Conservation (phyloP, 306 rosid species). For the Prunus padus region DNA sequence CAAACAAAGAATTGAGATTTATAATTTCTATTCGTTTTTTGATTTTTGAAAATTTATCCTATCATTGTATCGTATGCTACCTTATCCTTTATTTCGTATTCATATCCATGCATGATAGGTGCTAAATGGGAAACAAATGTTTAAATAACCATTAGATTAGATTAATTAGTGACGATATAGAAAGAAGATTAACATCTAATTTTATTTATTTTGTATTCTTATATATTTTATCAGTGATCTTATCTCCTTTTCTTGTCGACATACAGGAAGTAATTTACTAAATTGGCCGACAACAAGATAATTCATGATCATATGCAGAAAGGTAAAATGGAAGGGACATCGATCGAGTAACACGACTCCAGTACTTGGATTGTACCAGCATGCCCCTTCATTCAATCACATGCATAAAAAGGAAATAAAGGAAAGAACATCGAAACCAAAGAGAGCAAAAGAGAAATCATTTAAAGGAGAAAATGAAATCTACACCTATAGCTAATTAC, state of each 20-base stretch:
- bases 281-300: slow-evolving; percentile 52
- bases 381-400: slow-evolving; percentile 27
- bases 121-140: not conserved
- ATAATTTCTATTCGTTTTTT: too few species aligned
- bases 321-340: slow-evolving; percentile 45
- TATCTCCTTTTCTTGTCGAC: slow-evolving; percentile 45
- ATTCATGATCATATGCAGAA: slow-evolving; percentile 41
- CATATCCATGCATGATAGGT: too few species aligned
- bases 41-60: too few species aligned
- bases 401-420: slow-evolving; percentile 7
- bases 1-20: too few species aligned
- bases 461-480: slow-evolving; percentile 35
- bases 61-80: too few species aligned
- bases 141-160: not conserved
- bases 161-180: not conserved
- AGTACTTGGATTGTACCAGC: slow-evolving; percentile 73
- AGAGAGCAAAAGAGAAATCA: not conserved
- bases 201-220: not conserved
- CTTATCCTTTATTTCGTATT: too few species aligned
- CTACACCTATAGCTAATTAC: not conserved
- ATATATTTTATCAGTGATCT: not conserved
- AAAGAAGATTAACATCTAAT: not conserved
- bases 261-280: slow-evolving; percentile 5
- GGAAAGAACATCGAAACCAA: not conserved
- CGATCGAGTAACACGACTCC: not conserved